Conservation (phyloP, 352 stramenopile genomes). For the Phytophthora tubulina region DNA sequence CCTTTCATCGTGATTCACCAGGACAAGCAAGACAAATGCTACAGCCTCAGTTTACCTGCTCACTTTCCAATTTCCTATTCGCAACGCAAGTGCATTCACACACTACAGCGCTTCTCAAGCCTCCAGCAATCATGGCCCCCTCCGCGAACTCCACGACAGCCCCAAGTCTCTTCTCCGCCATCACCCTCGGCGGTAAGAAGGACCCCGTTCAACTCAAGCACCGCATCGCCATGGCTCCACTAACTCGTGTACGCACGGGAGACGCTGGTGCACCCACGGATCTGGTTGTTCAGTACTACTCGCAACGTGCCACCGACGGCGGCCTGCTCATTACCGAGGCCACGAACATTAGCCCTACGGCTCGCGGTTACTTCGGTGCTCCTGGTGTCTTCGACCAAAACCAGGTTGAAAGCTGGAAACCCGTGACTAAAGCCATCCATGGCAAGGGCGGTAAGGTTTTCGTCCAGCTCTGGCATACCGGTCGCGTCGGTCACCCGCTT, state of each 20-base stretch:
- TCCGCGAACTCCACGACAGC: conserved; percentile 12
- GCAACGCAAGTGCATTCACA: conserved; percentile 1
- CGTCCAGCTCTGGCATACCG: conserved; percentile 86
- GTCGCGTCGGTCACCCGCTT: conserved; percentile 67
- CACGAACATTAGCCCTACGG: conserved; percentile 59
- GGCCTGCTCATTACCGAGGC: conserved; percentile 69
- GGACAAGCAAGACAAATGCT: no score
- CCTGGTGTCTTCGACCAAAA: conserved; percentile 57
- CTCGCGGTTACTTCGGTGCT: conserved; percentile 44
- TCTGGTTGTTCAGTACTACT: conserved; percentile 60
- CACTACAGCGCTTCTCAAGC: not conserved
- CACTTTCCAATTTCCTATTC: conserved; percentile 13
- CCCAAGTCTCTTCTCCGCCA: conserved; percentile 57
- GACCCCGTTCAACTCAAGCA: conserved; percentile 39
- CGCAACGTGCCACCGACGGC: conserved; percentile 56
- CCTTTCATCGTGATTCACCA: no score
- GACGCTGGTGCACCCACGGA: conserved; percentile 41
- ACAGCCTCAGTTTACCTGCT: not conserved
- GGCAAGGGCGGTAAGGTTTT: conserved; percentile 49
- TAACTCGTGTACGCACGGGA: conserved; percentile 53
- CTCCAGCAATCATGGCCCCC: conserved; percentile 7
- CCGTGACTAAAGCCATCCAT: conserved; percentile 70
- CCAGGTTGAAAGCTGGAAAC: conserved; percentile 62
- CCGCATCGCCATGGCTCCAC: conserved; percentile 58
- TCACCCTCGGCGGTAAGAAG: conserved; percentile 55